phyloP scores from a whole-genome alignment of 371 early-diverging fungal species.

The Rhizomucor pusillus region DNA sequence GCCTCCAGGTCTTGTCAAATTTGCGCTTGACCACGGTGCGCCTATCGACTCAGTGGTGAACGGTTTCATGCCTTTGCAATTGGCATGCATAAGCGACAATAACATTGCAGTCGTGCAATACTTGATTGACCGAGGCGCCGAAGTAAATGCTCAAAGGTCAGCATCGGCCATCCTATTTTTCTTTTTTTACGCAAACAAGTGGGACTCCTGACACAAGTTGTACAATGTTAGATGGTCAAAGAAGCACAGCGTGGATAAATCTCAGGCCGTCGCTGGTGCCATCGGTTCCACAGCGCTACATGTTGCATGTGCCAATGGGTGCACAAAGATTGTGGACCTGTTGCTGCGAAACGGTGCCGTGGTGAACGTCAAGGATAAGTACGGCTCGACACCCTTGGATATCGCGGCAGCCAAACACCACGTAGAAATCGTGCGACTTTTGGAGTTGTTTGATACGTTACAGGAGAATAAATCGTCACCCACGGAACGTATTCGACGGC shows the following conservation, averaged over 20 bases:
- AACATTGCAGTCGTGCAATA: constrained; percentile 68
- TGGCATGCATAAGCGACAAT: constrained; percentile 64
- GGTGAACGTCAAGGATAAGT: constrained; percentile 62
- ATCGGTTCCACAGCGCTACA: constrained; percentile 73
- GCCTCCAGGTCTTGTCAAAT: constrained; percentile 59
- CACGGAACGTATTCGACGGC: constrained; percentile 25
- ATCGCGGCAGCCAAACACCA: constrained; percentile 59
- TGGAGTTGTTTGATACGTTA: constrained; percentile 15
- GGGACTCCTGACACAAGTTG: neutral
- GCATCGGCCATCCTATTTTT: neutral
- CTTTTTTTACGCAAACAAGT: neutral
- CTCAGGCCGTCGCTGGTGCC: constrained; percentile 42
- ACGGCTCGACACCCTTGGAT: constrained; percentile 58
- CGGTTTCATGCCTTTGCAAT: constrained; percentile 69
- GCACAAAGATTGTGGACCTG: constrained; percentile 53
- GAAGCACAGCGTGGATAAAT: constrained; percentile 29
- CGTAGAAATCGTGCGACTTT: constrained; percentile 40
- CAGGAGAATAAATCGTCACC: constrained; percentile 13
- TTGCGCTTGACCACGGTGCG: constrained; percentile 72
- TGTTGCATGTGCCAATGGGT: constrained; percentile 74
- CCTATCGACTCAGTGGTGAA: constrained; percentile 66
- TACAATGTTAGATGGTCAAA: constrained; percentile 25
- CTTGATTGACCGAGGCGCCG: constrained; percentile 70
- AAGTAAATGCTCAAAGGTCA: constrained; percentile 66
- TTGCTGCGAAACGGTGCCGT: constrained; percentile 61